Conservation (phyloP, 1,284 basidiomycete species). For the Takashimella tepidaria region DNA sequence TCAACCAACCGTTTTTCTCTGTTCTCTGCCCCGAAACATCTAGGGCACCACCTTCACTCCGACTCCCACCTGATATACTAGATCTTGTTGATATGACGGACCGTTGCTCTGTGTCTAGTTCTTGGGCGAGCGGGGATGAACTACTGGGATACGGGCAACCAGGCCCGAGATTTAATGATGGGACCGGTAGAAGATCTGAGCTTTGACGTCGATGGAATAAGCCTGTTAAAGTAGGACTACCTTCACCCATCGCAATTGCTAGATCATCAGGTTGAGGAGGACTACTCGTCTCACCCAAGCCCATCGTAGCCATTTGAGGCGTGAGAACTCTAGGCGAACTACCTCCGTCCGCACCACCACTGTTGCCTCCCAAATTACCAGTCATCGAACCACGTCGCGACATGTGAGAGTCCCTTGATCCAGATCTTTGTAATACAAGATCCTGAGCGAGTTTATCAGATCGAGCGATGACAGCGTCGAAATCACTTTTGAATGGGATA, state of each 20-base stretch:
- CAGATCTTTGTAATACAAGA: not conserved
- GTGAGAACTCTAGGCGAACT: not conserved
- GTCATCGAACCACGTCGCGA: not conserved
- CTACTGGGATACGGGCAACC: not conserved
- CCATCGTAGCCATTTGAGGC: not conserved
- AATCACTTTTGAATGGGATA: constrained; percentile 28
- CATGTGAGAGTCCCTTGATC: constrained; percentile 6
- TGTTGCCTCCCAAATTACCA: not conserved
- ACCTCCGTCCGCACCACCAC: too few species aligned
- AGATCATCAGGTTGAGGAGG: not conserved
- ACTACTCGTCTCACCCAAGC: not conserved
- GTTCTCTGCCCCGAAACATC: constrained; percentile 4
- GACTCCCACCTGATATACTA: not conserved
- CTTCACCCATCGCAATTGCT: not conserved
- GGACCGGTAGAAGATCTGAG: constrained; percentile 2
- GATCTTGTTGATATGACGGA: not conserved
- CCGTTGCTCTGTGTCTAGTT: not conserved
- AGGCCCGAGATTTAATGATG: not conserved
- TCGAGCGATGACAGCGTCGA: constrained; percentile 33
- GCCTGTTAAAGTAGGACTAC: constrained; percentile 1
- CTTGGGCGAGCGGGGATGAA: not conserved
- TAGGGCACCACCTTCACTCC: not conserved
- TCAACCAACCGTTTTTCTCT: constrained; percentile 37
- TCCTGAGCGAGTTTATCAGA: constrained; percentile 29
- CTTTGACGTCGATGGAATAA: constrained; percentile 17